Evolutionary conservation across 202 grass and related monocot genomes (phyloP).

Genomic region (Carex arenaria): DNA sequence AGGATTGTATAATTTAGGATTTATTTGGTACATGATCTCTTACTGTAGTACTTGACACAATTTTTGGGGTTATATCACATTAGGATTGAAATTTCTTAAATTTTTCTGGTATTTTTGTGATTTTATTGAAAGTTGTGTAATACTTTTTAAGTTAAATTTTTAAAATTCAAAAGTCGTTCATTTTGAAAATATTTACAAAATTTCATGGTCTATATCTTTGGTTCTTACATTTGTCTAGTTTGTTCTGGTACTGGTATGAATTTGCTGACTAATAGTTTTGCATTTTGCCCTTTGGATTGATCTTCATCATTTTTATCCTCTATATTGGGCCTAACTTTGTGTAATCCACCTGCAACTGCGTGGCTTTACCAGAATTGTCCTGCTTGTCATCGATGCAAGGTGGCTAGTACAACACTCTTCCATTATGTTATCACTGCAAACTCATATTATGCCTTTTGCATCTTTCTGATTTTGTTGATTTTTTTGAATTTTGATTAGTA

Average conservation of each 20-base stretch:
- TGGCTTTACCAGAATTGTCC: not conserved
- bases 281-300: not conserved
- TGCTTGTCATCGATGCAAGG: not conserved
- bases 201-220: not conserved
- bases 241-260: not conserved
- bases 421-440: not conserved
- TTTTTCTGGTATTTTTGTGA: not conserved
- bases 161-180: not conserved
- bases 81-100: not conserved
- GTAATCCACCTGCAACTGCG: not conserved
- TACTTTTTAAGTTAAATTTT: not conserved
- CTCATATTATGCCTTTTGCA: not conserved
- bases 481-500: too few species aligned
- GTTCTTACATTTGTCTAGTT: not conserved
- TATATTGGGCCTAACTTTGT: not conserved
- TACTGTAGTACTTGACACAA: not conserved
- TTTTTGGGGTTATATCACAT: not conserved
- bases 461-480: too few species aligned
- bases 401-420: not conserved
- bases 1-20: conserved; percentile 4
- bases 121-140: not conserved
- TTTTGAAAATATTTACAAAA: not conserved
- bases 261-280: not conserved
- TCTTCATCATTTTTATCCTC: not conserved
- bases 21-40: not conserved